phyloP scores from a whole-genome alignment of 805 yeast species.

The Metschnikowia rubicola region DNA sequence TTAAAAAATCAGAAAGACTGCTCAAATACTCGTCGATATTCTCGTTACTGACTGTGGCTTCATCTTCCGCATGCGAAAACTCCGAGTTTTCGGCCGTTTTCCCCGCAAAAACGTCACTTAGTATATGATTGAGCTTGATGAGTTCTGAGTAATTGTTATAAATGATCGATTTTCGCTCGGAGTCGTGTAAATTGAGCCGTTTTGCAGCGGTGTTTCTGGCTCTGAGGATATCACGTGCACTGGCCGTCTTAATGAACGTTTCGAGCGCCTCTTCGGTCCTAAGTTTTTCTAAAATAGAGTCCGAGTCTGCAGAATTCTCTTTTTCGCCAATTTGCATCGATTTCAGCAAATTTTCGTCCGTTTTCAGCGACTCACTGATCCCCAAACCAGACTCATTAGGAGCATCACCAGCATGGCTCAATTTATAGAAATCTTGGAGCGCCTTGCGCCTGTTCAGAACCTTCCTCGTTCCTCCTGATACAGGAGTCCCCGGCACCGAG shows the following conservation, averaged over 20 bases:
- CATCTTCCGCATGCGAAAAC: slow-evolving; percentile 1
- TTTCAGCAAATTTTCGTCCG: too few species aligned
- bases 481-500: slow-evolving; percentile 5
- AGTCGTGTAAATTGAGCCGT: slow-evolving; percentile 49
- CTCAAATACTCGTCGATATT: slow-evolving; percentile 10
- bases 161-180: slow-evolving; percentile 65
- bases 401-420: slow-evolving; percentile 14
- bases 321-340: too few species aligned
- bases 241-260: slow-evolving; percentile 10
- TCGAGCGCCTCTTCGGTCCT: slow-evolving; percentile 6
- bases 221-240: slow-evolving; percentile 10
- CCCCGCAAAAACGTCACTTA: slow-evolving; percentile 22
- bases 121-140: slow-evolving; percentile 60
- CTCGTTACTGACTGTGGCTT: slow-evolving; percentile 3
- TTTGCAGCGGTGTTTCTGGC: slow-evolving; percentile 26
- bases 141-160: slow-evolving; percentile 75
- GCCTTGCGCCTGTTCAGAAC: slow-evolving; percentile 40
- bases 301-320: not conserved
- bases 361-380: too few species aligned
- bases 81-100: slow-evolving; percentile 1
- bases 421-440: slow-evolving; percentile 39
- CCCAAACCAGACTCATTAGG: too few species aligned
- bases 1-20: slow-evolving; percentile 9
- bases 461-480: slow-evolving; percentile 22
- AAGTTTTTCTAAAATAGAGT: slow-evolving; percentile 1